Evolutionary conservation across 352 stramenopile genomes (phyloP).

Genomic region (Vaucheria bursata): DNA sequence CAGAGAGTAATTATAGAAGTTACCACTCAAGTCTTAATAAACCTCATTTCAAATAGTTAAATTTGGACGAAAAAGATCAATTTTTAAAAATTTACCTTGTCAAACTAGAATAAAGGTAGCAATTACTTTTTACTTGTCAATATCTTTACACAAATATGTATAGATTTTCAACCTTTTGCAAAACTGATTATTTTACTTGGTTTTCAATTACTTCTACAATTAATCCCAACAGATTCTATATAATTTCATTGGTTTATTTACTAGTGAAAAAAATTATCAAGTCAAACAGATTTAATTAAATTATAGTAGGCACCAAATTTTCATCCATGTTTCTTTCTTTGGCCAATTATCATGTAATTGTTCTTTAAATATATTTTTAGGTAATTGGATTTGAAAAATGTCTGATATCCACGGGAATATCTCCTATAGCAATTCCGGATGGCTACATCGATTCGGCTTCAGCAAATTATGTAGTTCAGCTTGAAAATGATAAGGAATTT

Average conservation of each 20-base stretch:
- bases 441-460: not conserved
- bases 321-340: not conserved
- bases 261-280: not conserved
- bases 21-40: too few relatives aligned
- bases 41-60: too few relatives aligned
- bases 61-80: too few relatives aligned
- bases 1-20: too few relatives aligned
- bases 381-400: not conserved
- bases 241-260: not conserved
- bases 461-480: not conserved
- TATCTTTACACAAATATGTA: too few relatives aligned
- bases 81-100: too few relatives aligned
- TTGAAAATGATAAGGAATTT: not conserved
- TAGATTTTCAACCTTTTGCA: not conserved
- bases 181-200: not conserved
- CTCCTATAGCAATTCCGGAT: not conserved
- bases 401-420: not conserved
- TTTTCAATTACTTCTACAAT: not conserved
- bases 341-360: not conserved
- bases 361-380: not conserved
- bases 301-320: not conserved
- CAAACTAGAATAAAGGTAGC: too few relatives aligned
- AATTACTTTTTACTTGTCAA: too few relatives aligned
- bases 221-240: not conserved
- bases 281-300: not conserved